Percentiles rank a stretch among this genome's conserved stretches.
phyloP scores from a whole-genome alignment of 768 basidiomycete genomes.

The Paxillus rubicundulus region DNA sequence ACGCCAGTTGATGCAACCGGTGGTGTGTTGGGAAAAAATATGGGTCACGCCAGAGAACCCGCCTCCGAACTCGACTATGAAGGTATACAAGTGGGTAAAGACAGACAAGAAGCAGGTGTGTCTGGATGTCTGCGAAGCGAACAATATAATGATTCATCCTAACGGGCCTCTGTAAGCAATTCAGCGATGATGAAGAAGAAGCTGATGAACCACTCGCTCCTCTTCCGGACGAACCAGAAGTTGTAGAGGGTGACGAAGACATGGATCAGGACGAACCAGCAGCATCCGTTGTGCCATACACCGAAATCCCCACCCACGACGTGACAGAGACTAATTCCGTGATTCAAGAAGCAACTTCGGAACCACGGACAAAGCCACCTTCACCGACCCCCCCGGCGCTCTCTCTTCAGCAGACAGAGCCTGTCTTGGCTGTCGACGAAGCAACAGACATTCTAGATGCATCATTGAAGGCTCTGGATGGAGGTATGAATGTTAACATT shows the following conservation, averaged over 20 bases:
- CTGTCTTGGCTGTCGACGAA: constrained; percentile 39
- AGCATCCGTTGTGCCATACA: constrained; percentile 41
- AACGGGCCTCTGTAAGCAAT: constrained; percentile 54
- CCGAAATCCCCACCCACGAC: constrained; percentile 33
- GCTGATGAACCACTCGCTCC: constrained; percentile 79
- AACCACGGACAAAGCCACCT: constrained; percentile 57
- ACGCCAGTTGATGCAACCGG: constrained; percentile 85
- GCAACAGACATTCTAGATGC: constrained; percentile 47
- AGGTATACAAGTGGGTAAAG: constrained; percentile 75
- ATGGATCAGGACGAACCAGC: constrained; percentile 63
- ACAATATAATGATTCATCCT: neutral
- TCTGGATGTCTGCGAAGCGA: neutral
- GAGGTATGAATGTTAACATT: constrained; percentile 41
- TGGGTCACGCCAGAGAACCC: constrained; percentile 63
- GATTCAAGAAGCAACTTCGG: constrained; percentile 42
- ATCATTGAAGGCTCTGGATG: constrained; percentile 55
- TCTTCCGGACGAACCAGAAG: constrained; percentile 74
- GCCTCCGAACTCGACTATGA: constrained; percentile 55
- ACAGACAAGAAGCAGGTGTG: constrained; percentile 76
- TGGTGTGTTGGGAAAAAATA: constrained; percentile 81
- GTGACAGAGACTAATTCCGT: constrained; percentile 36
- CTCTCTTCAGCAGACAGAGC: constrained; percentile 49
- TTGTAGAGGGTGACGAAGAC: constrained; percentile 73
- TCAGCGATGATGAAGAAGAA: constrained; percentile 82
- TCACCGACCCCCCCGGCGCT: constrained; percentile 66